Evolutionary conservation across 176 grass and related monocot species (phyloP), one percentile per base, ranked within the genome.

Genomic region (Avena sativa): DNA sequence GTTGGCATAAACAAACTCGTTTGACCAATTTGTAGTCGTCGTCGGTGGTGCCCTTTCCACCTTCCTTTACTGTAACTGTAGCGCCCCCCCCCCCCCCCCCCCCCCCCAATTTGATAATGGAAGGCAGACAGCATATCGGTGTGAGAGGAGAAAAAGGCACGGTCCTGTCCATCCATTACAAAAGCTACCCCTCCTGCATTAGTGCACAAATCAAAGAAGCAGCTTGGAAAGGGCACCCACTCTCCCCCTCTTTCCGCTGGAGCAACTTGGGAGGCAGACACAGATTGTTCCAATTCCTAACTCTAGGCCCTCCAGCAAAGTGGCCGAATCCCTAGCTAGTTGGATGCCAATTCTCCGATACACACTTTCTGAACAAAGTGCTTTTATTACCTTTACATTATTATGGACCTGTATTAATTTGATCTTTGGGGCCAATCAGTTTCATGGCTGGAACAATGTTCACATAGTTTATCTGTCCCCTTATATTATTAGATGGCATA

Each of bases 261-360:
- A 80, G 78, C 78, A 80, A 65, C 65, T 80, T 80, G 58, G 20
- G 36, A 80, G 78, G 78, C 77, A 80, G 19, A n/a, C 2, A 30
- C 19, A 60, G 19, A 79, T 79, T 79, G 55, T 60, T 60, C 55
- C 55, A 67, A 67, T 21, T 80, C 23, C 53, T 63, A 46, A 19
- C 53, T 51, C 51, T 25, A 34, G 12, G 21, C 21, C 74, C 38
- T 63, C 47, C 16, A 30, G 26, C 43, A 49, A 49, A 65, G 78
- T 64, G 44, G 40, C 50, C 51, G 9, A 79, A 25, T 19, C 36
- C 59, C 74, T 78, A 57, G 9, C 51, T 78, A 78, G 30, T 50
- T 64, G 59, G 78, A 15, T 65, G 78, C 8, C 59, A 80, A 65
- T 17, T 30, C 38, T 65, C 8, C 16, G 7, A 6, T 76, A 77